phyloP scores from a whole-genome alignment of 768 basidiomycete species.

The Psilocybe cubensis region DNA sequence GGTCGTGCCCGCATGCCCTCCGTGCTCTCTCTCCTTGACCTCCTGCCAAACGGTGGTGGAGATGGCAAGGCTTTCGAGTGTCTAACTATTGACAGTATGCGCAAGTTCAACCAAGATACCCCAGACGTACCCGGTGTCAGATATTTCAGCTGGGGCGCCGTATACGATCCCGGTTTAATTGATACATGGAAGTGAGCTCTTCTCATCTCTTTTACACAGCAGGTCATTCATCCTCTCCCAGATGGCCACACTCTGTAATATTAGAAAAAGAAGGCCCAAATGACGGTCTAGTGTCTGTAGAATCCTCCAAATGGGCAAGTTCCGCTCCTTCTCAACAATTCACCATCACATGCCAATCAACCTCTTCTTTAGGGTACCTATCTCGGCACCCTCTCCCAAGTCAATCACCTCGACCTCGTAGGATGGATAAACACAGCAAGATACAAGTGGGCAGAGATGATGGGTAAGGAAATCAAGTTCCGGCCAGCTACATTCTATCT shows the following conservation, averaged over 20 bases:
- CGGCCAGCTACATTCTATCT: slow-evolving; percentile 92
- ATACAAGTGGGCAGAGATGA: slow-evolving; percentile 89
- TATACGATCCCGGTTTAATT: slow-evolving; percentile 85
- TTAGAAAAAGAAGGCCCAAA: slow-evolving; percentile 89
- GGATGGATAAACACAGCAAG: slow-evolving; percentile 92
- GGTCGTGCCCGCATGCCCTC: slow-evolving; percentile 69
- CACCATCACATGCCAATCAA: not conserved
- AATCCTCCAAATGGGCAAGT: slow-evolving; percentile 82
- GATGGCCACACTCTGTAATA: slow-evolving; percentile 81
- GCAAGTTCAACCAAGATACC: slow-evolving; percentile 83
- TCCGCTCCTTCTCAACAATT: not conserved
- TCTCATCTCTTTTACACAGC: slow-evolving; percentile 11
- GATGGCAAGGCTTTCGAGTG: slow-evolving; percentile 94
- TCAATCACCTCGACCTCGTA: slow-evolving; percentile 91
- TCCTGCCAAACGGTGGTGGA: slow-evolving; percentile 91
- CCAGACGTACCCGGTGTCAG: slow-evolving; percentile 77
- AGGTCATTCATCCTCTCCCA: slow-evolving; percentile 22
- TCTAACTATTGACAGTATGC: slow-evolving; percentile 86
- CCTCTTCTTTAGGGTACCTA: slow-evolving; percentile 72
- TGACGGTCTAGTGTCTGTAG: slow-evolving; percentile 90
- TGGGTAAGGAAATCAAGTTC: slow-evolving; percentile 89
- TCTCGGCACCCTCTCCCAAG: slow-evolving; percentile 87
- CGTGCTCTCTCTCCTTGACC: slow-evolving; percentile 73
- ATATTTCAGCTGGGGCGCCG: slow-evolving; percentile 97
- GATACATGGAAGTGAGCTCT: slow-evolving; percentile 78